Conservation (phyloP, 202 grass and related monocot genomes). For the Musa balbisiana region DNA sequence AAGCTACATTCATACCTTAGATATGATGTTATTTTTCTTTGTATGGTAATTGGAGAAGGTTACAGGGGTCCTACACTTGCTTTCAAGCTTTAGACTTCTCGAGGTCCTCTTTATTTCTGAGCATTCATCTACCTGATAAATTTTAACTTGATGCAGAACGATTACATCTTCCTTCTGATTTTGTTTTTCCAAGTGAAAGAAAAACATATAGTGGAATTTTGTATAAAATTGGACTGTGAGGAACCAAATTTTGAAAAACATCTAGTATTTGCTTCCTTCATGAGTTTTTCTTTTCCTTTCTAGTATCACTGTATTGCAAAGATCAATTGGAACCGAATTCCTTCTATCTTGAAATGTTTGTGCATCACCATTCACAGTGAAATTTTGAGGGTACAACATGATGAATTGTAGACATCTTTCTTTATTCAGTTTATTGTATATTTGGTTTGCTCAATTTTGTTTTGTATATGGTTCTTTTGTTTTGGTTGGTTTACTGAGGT, state of each 20-base stretch:
- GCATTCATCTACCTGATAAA: background rate
- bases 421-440: too few relatives aligned
- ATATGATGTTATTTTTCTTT: too few relatives aligned
- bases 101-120: background rate
- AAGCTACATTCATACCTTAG: too few relatives aligned
- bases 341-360: too few relatives aligned
- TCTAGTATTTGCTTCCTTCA: too few relatives aligned
- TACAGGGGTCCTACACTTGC: background rate
- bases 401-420: too few relatives aligned
- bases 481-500: slow-evolving; percentile 19
- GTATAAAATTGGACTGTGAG: background rate
- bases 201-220: background rate
- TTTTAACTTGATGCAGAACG: background rate
- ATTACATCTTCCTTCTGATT: background rate
- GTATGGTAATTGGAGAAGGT: too few relatives aligned
- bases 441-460: slow-evolving; percentile 17
- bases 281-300: background rate
- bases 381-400: too few relatives aligned
- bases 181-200: background rate
- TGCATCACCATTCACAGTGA: too few relatives aligned
- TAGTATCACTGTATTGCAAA: too few relatives aligned
- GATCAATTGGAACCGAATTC: too few relatives aligned
- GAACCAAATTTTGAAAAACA: background rate
- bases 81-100: background rate
- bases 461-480: slow-evolving; percentile 25